phyloP scores from a whole-genome alignment of 192 early-diverging fungal species.

The Backusella australiensis region DNA sequence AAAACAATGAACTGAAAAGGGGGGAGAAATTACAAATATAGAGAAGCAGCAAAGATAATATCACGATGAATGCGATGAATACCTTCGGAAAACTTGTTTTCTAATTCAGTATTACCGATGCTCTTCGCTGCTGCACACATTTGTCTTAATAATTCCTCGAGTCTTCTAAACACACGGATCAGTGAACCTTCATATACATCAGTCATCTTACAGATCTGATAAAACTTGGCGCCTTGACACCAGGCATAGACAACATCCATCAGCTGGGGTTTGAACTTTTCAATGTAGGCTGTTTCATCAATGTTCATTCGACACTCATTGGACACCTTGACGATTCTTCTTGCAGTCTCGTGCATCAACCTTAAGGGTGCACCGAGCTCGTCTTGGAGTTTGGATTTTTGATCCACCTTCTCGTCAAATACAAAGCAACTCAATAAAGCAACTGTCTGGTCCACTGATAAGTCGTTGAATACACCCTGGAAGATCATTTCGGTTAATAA shows the following conservation, averaged over 20 bases:
- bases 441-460: constrained; percentile 82
- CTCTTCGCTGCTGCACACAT: constrained; percentile 89
- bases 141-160: constrained; percentile 90
- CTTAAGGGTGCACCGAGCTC: constrained; percentile 78
- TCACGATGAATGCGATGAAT: constrained; percentile 93
- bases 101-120: constrained; percentile 92
- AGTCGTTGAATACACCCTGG: constrained; percentile 93
- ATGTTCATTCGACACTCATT: constrained; percentile 85
- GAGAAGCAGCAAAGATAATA: constrained; percentile 94
- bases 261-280: constrained; percentile 79
- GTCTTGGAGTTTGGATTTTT: constrained; percentile 55
- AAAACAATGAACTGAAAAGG: background rate
- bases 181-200: constrained; percentile 93
- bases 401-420: constrained; percentile 74
- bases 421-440: constrained; percentile 91
- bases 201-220: constrained; percentile 93
- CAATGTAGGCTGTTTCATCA: constrained; percentile 88
- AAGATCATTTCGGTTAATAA: constrained; percentile 96
- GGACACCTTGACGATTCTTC: constrained; percentile 81
- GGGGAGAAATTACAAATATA: constrained; percentile 71
- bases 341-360: constrained; percentile 80
- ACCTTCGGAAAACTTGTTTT: constrained; percentile 92
- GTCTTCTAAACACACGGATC: constrained; percentile 81
- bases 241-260: constrained; percentile 96
- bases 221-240: constrained; percentile 90